Percentiles rank a stretch among this genome's conserved stretches.
phyloP scores from a whole-genome alignment of 2,329 filamentous ascomycete species.

The Stachybotrys elegans region DNA sequence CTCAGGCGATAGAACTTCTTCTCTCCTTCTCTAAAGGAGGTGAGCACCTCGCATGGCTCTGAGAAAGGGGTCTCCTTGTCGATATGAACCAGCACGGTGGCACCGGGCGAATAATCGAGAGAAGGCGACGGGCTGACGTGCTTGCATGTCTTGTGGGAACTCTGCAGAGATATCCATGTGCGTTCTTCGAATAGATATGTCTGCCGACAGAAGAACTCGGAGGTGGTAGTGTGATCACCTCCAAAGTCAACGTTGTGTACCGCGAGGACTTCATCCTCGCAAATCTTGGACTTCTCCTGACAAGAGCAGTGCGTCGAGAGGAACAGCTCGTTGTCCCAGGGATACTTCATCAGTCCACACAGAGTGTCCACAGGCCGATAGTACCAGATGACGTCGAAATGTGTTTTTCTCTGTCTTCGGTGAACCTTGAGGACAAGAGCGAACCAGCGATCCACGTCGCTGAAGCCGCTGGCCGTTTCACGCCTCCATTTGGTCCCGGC shows the following conservation, averaged over 20 bases:
- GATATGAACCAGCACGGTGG: slow-evolving; percentile 51
- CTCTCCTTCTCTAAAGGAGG: slow-evolving; percentile 13
- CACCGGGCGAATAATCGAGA: slow-evolving; percentile 41
- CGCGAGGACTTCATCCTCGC: slow-evolving; percentile 49
- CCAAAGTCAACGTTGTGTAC: slow-evolving; percentile 57
- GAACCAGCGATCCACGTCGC: slow-evolving; percentile 57
- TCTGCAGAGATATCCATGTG: slow-evolving; percentile 55
- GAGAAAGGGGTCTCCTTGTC: slow-evolving; percentile 29
- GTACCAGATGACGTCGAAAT: slow-evolving; percentile 67
- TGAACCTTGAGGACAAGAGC: slow-evolving; percentile 60
- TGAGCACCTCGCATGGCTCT: slow-evolving; percentile 57
- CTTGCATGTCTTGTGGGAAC: slow-evolving; percentile 49
- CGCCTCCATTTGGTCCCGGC: slow-evolving; percentile 52
- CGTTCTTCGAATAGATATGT: slow-evolving; percentile 58
- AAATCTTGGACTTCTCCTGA: slow-evolving; percentile 38
- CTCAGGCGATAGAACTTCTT: slow-evolving; percentile 36
- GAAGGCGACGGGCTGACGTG: slow-evolving; percentile 23
- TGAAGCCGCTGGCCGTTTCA: slow-evolving; percentile 34
- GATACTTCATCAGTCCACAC: slow-evolving; percentile 63
- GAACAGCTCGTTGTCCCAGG: slow-evolving; percentile 68
- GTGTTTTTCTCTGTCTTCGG: no score
- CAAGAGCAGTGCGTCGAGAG: slow-evolving; percentile 74
- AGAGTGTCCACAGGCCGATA: slow-evolving; percentile 68
- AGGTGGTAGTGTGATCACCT: slow-evolving; percentile 36
- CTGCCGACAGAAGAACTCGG: slow-evolving; percentile 65